Evolutionary conservation across 2,329 filamentous ascomycete species (phyloP), one percentile per base, ranked within the genome.

Genomic region (Diaporthe sp.): DNA sequence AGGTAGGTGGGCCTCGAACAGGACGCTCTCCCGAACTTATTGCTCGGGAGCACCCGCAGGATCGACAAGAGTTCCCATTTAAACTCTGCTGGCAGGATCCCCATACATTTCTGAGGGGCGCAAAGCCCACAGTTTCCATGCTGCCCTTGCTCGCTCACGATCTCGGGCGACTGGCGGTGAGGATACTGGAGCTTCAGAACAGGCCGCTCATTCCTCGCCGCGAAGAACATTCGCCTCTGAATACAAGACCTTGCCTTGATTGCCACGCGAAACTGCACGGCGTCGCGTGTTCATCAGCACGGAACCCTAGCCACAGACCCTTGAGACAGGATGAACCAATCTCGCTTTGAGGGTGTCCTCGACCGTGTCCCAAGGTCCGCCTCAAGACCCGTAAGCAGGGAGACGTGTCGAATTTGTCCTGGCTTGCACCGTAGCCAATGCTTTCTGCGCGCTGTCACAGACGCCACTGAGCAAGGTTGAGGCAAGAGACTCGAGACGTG

Each of bases 41-140:
- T n/a, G 10, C 25, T 65, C 61, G 61, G 61, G 61, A 66, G 61
- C 61, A 66, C 19, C 30, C 61, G 61, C 61, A 50, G 0, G 61
- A 66, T 66, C 61, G 42, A 37, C 61, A 30, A 30, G 27, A 51
- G 42, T 66, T 47, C 13, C 61, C 61, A 65, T 35, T 50, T 50
- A n/a, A 65, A 37, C 19, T 50, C 30, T 65, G 61, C 27, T 65
- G 61, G 61, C 61, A 65, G 10, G 27, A 35, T 35, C 39, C 7
- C 25, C 59, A 47, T 65, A 47, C 27, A 30, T 65, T 65, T 30
- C 58, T 30, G 25, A 30, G 58, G 58, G 39, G 37, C 39, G 17
- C 22, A 2, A 19, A 65, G 59, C 59, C 59, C 27, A 35, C 39
- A 65, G 19, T 39, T 47, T 32, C 25, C 25, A 32, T 42, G n/a